Conservation (phyloP, 805 yeast genomes). For the Candida alai region DNA sequence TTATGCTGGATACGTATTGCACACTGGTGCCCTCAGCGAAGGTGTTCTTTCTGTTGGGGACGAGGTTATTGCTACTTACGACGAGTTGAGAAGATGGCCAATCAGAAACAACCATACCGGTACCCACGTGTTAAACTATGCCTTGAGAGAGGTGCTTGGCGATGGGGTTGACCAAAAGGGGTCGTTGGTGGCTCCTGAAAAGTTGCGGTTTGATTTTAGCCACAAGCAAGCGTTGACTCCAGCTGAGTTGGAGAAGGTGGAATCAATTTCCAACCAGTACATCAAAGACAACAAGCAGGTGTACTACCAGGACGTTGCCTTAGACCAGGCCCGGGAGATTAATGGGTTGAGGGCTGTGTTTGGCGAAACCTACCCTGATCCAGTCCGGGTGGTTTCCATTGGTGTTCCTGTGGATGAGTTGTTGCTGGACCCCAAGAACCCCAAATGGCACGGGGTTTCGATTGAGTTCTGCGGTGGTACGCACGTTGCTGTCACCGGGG, state of each 20-base stretch:
- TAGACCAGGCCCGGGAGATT: slow-evolving; percentile 69
- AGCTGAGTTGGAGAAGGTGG: slow-evolving; percentile 71
- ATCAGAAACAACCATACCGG: slow-evolving; percentile 98
- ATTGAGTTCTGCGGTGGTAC: slow-evolving; percentile 99
- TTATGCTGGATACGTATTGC: slow-evolving; percentile 93
- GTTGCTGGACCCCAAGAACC: slow-evolving; percentile 62
- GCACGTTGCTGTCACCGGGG: slow-evolving; percentile 88
- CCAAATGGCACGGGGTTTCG: slow-evolving; percentile 73
- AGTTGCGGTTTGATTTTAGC: slow-evolving; percentile 92
- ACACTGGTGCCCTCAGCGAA: slow-evolving; percentile 81
- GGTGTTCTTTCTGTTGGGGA: slow-evolving; percentile 70
- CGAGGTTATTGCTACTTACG: slow-evolving; percentile 78
- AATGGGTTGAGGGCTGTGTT: slow-evolving; percentile 93
- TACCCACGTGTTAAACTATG: slow-evolving; percentile 90
- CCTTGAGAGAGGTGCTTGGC: slow-evolving; percentile 82
- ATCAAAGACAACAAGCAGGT: slow-evolving; percentile 71
- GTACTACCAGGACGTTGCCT: slow-evolving; percentile 77
- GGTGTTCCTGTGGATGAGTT: slow-evolving; percentile 88
- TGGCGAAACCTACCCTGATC: slow-evolving; percentile 98
- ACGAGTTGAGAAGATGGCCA: slow-evolving; percentile 93
- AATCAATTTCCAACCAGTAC: slow-evolving; percentile 64
- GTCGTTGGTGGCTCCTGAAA: slow-evolving; percentile 92
- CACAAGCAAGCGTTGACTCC: slow-evolving; percentile 80
- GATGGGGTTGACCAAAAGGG: slow-evolving; percentile 93
- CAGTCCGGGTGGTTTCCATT: slow-evolving; percentile 95